phyloP scores from a whole-genome alignment of 495 filamentous ascomycete genomes.

The Annulohypoxylon nitens region DNA sequence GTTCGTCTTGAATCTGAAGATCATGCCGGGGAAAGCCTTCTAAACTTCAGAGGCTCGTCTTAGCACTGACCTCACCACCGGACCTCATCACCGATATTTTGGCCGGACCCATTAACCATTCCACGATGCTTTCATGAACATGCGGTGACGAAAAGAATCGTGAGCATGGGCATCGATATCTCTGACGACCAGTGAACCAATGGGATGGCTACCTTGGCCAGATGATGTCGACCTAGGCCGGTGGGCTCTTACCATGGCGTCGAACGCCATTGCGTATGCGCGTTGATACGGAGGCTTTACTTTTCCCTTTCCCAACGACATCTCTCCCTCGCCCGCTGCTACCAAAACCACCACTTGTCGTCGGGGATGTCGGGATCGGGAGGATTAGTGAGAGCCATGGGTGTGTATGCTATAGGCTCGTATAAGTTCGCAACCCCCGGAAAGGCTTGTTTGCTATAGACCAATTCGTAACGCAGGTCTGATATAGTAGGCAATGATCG shows the following conservation, averaged over 20 bases:
- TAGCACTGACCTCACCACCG: constrained; percentile 30
- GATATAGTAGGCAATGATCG: constrained; percentile 32
- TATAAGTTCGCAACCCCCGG: constrained; percentile 21
- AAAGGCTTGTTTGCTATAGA: constrained; percentile 23
- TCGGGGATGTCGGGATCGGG: constrained; percentile 22
- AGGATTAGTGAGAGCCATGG: constrained; percentile 16
- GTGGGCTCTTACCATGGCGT: constrained; percentile 23
- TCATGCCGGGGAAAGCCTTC: constrained; percentile 33
- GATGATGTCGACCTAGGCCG: constrained; percentile 16
- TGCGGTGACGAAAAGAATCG: constrained; percentile 26
- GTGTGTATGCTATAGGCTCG: constrained; percentile 7
- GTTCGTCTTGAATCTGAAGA: constrained; percentile 46
- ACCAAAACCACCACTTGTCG: background rate
- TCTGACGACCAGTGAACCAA: constrained; percentile 16
- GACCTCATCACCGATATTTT: constrained; percentile 25
- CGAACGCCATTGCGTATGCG: constrained; percentile 25
- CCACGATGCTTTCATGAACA: constrained; percentile 30
- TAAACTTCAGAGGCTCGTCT: constrained; percentile 19
- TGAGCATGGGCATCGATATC: constrained; percentile 12
- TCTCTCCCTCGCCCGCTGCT: constrained; percentile 23
- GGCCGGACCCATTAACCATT: constrained; percentile 19
- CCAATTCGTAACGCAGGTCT: constrained; percentile 27
- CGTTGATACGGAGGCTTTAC: constrained; percentile 24
- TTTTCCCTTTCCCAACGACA: constrained; percentile 16
- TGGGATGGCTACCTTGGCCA: constrained; percentile 7